phyloP scores from a whole-genome alignment of 2,329 filamentous ascomycete genomes.

The Cadophora luteo-olivacea region DNA sequence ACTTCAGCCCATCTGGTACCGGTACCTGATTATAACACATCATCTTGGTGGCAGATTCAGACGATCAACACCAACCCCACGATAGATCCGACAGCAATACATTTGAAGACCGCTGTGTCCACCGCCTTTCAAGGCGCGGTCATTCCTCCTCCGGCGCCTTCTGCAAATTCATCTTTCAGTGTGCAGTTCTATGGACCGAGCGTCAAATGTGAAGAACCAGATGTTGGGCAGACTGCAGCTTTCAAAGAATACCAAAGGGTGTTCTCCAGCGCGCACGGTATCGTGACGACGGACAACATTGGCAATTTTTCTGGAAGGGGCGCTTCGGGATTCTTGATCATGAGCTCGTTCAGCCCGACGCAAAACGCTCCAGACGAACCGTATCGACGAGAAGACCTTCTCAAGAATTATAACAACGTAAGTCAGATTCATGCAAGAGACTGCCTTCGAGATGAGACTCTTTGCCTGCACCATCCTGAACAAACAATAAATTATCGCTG shows the following conservation, averaged over 20 bases:
- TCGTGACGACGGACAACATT: not conserved
- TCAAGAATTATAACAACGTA: not conserved
- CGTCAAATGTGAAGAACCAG: constrained; percentile 24
- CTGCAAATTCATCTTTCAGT: constrained; percentile 27
- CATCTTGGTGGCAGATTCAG: constrained; percentile 1
- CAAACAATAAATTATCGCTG: too few relatives aligned
- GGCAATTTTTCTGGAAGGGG: not conserved
- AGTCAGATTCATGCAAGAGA: too few relatives aligned
- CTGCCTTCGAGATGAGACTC: too few relatives aligned
- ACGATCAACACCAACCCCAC: not conserved
- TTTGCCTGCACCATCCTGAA: too few relatives aligned
- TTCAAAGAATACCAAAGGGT: constrained; percentile 11
- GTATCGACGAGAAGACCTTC: not conserved
- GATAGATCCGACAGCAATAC: not conserved
- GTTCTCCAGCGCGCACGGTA: not conserved
- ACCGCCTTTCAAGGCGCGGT: constrained; percentile 12
- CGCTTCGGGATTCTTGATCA: not conserved
- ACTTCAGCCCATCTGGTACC: not conserved
- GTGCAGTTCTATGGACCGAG: constrained; percentile 32
- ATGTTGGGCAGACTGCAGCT: constrained; percentile 9
- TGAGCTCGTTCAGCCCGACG: not conserved
- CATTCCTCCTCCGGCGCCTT: constrained; percentile 21
- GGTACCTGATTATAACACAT: not conserved
- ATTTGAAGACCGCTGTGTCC: constrained; percentile 16
- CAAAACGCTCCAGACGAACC: not conserved